These are phyloP conservation scores for Hamigera avellanea DNA, from an alignment of 495 filamentous ascomycete species.

Conservation along the genomic window DNA sequence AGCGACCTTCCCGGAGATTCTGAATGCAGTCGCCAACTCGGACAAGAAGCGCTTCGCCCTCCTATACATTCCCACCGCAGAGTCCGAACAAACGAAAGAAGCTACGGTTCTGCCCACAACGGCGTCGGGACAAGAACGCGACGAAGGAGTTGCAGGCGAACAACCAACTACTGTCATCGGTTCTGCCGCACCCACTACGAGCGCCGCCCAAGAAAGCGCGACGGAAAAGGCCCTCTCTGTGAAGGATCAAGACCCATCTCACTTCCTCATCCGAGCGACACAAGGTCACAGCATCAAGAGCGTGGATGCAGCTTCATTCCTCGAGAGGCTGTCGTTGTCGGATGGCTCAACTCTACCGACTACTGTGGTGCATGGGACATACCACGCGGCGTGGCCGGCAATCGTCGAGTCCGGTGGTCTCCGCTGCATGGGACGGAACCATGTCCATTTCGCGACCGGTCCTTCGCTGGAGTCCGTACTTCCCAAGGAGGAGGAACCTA, in stretches of 20 bases:
- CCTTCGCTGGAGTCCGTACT: conserved; percentile 35
- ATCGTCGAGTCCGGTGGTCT: conserved; percentile 68
- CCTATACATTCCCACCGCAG: conserved; percentile 29
- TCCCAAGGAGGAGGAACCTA: conserved; percentile 11
- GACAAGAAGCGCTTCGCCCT: conserved; percentile 86
- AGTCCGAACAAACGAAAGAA: conserved; percentile 8
- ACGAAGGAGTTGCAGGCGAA: conserved; percentile 4
- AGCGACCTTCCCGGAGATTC: conserved; percentile 63
- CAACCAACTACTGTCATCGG: conserved; percentile 3
- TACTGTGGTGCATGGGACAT: conserved; percentile 77
- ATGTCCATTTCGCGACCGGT: conserved; percentile 77
- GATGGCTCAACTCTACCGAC: conserved; percentile 41
- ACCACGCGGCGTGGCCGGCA: conserved; percentile 56
- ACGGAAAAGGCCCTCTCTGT: conserved; percentile 20
- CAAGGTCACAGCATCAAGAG: conserved; percentile 67
- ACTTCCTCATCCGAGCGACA: conserved; percentile 86
- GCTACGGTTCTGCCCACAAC: neutral
- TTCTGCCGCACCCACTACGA: conserved; percentile 2
- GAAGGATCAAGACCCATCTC: conserved; percentile 35
- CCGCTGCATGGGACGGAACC: conserved; percentile 66
- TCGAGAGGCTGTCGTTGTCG: conserved; percentile 47
- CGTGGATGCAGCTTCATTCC: conserved; percentile 55
- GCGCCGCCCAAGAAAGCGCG: conserved; percentile 11
- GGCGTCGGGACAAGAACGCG: neutral
- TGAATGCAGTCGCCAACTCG: conserved; percentile 54